Base-by-base conservation (phyloP, 2,329 filamentous ascomycete species). In the Curvularia eragrostidis region DNA sequence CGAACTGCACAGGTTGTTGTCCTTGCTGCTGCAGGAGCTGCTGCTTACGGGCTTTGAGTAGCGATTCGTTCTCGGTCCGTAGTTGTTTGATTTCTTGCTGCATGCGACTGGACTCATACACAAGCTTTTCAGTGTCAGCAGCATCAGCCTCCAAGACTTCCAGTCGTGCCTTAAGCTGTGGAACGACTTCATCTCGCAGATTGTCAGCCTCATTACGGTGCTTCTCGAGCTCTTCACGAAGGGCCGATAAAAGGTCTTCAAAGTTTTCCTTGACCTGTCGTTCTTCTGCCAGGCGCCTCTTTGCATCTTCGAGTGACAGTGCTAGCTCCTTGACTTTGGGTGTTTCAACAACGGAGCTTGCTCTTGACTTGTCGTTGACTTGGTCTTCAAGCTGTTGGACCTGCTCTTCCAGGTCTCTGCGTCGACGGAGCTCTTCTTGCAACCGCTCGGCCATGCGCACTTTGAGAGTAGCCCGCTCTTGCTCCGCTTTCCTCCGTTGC, bases 141-240 rank as follows among this genome's bases (percentile, higher is more conserved):
- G 89, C 88, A 74, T 94, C 89, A 0, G 84, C 79, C 75, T 96
- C 91, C 8, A 96, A 83, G 1, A 90, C 91, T 69, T 94, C 90
- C 2, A 96, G 84, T 39, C 89, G 87, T 46, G 90, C 86, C 63
- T 86, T 86, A 51, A 97, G 81, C 69, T 92, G 87, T 18, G 93
- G 92, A 2, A 97, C 87, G 39, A 96, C 83, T 76, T 96, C 91
- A 62, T 98, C 93, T 26, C 91, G 89, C 15, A 98, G 85, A 68
- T 96, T 94, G 76, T 99, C 95, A 51, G 93, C 87, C 78, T 99
- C 93, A 66, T 95, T 93, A 59, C 90, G 86, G 52, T 93, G 87
- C 65, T 87, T 90, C 69, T 93, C 86, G 13, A 98, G 82, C 74
- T 99, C 93, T 23, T 87, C 85, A 67, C 90, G 90, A 66, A 98